Base-by-base conservation (phyloP, 768 basidiomycete species). In the Lentinus brumalis region DNA sequence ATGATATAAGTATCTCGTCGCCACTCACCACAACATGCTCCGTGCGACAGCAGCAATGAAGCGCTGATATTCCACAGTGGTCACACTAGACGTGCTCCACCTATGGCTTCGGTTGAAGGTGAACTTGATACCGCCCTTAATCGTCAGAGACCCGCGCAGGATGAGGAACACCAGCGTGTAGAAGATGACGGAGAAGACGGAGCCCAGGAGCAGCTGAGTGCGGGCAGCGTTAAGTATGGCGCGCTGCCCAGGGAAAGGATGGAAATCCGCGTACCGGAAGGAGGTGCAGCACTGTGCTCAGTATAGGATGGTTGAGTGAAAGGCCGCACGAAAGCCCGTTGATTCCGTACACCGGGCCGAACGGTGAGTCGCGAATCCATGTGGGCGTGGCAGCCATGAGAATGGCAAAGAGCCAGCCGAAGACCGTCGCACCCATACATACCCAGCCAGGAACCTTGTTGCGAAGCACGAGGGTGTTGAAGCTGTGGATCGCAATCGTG, bases 21-120 rank as follows among this genome's bases (percentile, higher is more conserved):
- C 14, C 16, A 71, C 82, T 57, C 64, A 90, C 90, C 87, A 91
- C 47, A 90, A 75, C 86, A 91, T 87, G 58, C 82, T 85, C 61
- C 81, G 77, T 30, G 86, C 81, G 54, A 92, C 79, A n/a, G 80
- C 78, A 32, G 77, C 77, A 30, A 91, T 77, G 68, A 90, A 88
- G 29, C 76, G 79, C 59, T 83, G 81, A 67, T 90, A 89, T 56
- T 82, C 80, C 53, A 81, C 78, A 26, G 68, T 71, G 29, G 60
- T 62, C 41, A 58, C 59, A 38, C 66, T 68, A 1, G 41, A 59
- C 51, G 51, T 50, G 41, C 52, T 57, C 62, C 66, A 52, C 32
- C 58, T 32, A 44, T 62, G 55, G 8, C 53, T 29, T 45, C 55
- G 81, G 63, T 82, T 77, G 53, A 85, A 67, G 40, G 75, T 81